phyloP scores from a whole-genome alignment of 2,329 filamentous ascomycete genomes.

The Botryotinia calthae region DNA sequence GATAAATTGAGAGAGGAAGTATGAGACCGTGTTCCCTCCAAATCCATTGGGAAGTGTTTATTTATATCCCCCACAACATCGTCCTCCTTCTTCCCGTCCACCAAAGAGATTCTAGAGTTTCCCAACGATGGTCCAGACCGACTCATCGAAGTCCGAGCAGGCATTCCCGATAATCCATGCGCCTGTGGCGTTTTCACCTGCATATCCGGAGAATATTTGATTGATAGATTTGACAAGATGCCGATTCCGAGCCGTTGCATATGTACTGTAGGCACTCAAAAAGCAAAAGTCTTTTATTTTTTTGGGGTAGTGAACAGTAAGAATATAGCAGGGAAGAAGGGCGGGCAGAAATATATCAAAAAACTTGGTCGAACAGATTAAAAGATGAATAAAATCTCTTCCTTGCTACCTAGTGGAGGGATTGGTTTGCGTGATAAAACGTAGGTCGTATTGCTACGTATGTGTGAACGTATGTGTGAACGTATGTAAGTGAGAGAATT shows the following conservation, averaged over 20 bases:
- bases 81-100: background rate
- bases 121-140: conserved; percentile 4
- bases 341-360: background rate
- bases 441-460: background rate
- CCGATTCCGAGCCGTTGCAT: conserved; percentile 17
- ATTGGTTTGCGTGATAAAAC: background rate
- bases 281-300: background rate
- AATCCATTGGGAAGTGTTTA: background rate
- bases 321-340: background rate
- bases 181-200: conserved; percentile 1
- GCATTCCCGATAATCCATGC: conserved; percentile 1
- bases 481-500: background rate
- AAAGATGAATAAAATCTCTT: background rate
- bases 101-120: background rate
- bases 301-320: background rate
- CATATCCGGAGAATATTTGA: background rate
- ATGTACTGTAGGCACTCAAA: background rate
- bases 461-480: background rate
- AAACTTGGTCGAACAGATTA: background rate
- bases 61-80: background rate
- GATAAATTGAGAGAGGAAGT: background rate
- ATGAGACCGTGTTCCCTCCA: background rate
- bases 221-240: background rate
- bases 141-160: background rate
- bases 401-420: background rate